phyloP scores from a whole-genome alignment of 176 grass and related monocot species.

The Oryza glumipatula region DNA sequence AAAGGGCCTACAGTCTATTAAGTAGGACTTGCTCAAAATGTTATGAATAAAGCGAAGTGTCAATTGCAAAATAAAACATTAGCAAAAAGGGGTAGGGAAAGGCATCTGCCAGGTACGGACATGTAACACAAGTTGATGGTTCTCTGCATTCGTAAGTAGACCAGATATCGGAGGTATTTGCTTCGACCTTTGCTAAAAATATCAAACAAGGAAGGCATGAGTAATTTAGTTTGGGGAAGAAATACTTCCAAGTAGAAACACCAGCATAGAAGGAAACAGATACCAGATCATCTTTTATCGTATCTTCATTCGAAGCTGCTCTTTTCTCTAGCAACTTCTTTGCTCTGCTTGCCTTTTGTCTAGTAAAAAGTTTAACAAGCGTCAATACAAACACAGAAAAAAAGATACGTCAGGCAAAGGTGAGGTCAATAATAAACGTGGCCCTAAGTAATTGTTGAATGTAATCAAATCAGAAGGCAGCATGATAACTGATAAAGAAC shows the following conservation, averaged over 20 bases:
- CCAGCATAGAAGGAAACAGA: constrained; percentile 23
- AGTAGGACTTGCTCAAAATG: neutral
- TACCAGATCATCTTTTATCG: constrained; percentile 55
- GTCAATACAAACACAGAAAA: neutral
- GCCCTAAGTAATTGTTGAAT: neutral
- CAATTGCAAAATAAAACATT: constrained; percentile 15
- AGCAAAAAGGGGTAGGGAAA: neutral
- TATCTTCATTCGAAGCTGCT: constrained; percentile 68
- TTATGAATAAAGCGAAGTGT: neutral
- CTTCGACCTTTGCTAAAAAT: constrained; percentile 62
- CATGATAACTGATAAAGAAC: neutral
- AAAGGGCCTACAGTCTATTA: neutral
- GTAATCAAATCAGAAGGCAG: neutral
- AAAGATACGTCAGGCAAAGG: neutral
- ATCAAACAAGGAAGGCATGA: neutral
- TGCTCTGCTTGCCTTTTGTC: constrained; percentile 80
- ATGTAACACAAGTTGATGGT: constrained; percentile 75
- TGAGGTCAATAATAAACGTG: constrained; percentile 11
- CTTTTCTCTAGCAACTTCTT: constrained; percentile 78
- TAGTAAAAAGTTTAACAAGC: constrained; percentile 34
- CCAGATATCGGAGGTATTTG: constrained; percentile 79
- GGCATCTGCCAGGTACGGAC: constrained; percentile 45
- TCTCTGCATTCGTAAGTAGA: constrained; percentile 64
- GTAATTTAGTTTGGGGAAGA: constrained; percentile 11
- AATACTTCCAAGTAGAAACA: constrained; percentile 26